Base-by-base conservation (phyloP, 345 rosid genomes). In the Odontarrhena argentea region DNA sequence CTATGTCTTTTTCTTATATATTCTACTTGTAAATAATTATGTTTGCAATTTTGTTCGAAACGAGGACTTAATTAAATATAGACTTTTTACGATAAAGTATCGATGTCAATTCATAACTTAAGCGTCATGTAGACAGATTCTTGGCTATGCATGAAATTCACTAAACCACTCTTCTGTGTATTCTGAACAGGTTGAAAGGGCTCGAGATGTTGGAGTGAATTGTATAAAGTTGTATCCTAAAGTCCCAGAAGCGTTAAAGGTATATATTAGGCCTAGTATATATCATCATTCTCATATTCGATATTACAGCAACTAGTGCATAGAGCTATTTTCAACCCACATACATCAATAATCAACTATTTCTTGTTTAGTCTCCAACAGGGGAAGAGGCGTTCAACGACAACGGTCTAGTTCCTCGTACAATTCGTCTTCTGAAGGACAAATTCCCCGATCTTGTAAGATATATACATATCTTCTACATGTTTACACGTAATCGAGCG, bases 321-420 rank as follows among this genome's bases (percentile, higher is more conserved):
- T 18, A 18, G 22, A 18, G 22, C 22, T 18, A 18, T 18, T 18
- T 18, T 18, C 22, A 18, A 18, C 22, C 22, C 22, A 18, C 1
- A 18, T 18, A 18, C 22, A 18, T 18, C 22, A 18, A 18, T 18
- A 28, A 38, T 51, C 0, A 41, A 22, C 58, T 49, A 53, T 65
- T 60, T 18, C 22, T 18, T 18, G 22, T 18, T 15, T 57, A 92
- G 96, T 45, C 86, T 72, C 83, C 98, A 35, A 77, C 86, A 40
- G 98, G 98, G 41, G 94, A 83, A 78, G 98, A 93, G 74, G 91
- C 96, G 6, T 93, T 79, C 65, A 90, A 87, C 79, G 97, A 90
- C 46, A 81, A 86, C 37, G 97, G 22, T 18, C 67, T 93, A 54
- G 94, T 93, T 42, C 98, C 93, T 58, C 78, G 91, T 57, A 47